Evolutionary conservation across 2,329 filamentous ascomycete genomes (phyloP).

Genomic region (Fusarium brachygibbosum): DNA sequence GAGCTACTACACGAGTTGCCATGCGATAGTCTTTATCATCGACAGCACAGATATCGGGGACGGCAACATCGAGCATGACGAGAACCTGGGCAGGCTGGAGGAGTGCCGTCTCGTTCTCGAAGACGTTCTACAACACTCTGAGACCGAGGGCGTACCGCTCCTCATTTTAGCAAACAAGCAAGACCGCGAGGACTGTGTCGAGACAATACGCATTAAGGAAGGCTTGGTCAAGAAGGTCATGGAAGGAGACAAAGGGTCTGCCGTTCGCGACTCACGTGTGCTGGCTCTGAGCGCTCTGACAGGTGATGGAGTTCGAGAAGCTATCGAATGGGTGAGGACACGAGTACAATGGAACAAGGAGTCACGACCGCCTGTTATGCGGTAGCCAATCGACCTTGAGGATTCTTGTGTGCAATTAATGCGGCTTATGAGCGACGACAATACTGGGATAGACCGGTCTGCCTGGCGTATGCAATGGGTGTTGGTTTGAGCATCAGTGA

Average conservation of each 20-base stretch:
- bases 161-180: slow-evolving; percentile 97
- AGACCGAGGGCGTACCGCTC: slow-evolving; percentile 91
- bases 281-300: slow-evolving; percentile 92
- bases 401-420: slow-evolving; percentile 16
- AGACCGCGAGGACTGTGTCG: slow-evolving; percentile 95
- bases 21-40: slow-evolving; percentile 98
- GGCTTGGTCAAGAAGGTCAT: slow-evolving; percentile 95
- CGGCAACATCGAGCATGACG: slow-evolving; percentile 71
- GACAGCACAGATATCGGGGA: slow-evolving; percentile 95
- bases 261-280: slow-evolving; percentile 90
- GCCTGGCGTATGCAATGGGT: slow-evolving; percentile 41
- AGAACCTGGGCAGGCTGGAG: slow-evolving; percentile 75
- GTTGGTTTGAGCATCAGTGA: slow-evolving; percentile 30
- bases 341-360: slow-evolving; percentile 98
- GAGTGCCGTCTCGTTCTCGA: slow-evolving; percentile 93
- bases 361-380: slow-evolving; percentile 90
- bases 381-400: slow-evolving; percentile 65
- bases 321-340: slow-evolving; percentile 95
- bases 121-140: slow-evolving; percentile 86
- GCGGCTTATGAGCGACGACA: slow-evolving; percentile 40
- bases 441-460: slow-evolving; percentile 13
- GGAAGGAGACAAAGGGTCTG: slow-evolving; percentile 89
- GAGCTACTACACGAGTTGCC: slow-evolving; percentile 92
- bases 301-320: slow-evolving; percentile 88
- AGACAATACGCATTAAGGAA: slow-evolving; percentile 97